These are phyloP conservation scores for Curvularia verruculosa DNA, from an alignment of 2,329 filamentous ascomycete genomes.

Conservation along the genomic window DNA sequence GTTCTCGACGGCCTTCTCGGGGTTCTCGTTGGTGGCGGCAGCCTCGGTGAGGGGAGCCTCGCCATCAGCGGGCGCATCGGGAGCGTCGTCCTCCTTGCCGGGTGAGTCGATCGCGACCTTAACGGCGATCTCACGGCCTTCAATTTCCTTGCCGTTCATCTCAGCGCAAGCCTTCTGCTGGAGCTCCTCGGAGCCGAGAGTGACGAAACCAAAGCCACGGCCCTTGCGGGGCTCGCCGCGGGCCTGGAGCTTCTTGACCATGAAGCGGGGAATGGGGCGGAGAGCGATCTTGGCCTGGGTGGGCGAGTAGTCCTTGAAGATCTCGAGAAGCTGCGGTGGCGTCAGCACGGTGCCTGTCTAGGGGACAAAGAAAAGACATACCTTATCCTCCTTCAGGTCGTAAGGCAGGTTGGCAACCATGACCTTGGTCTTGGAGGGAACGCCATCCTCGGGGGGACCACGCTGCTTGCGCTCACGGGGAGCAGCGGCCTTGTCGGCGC, in stretches of 20 bases:
- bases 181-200: conserved; percentile 89
- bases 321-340: conserved; percentile 81
- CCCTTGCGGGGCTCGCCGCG: conserved; percentile 98
- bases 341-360: conserved; percentile 17
- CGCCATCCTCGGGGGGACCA: conserved; percentile 94
- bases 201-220: conserved; percentile 98
- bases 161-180: conserved; percentile 96
- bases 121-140: conserved; percentile 98
- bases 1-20: conserved; percentile 30
- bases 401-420: conserved; percentile 99
- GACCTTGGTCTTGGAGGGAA: conserved; percentile 98
- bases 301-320: conserved; percentile 91
- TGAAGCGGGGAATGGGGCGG: conserved; percentile 97
- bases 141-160: conserved; percentile 99
- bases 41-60: conserved; percentile 44
- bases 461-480: conserved; percentile 74
- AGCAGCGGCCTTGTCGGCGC: conserved; percentile 55
- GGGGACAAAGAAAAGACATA: conserved; percentile 52
- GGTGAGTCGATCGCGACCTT: conserved; percentile 99
- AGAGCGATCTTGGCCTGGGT: conserved; percentile 98
- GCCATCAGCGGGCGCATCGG: conserved; percentile 53
- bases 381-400: conserved; percentile 96
- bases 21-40: conserved; percentile 26
- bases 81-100: conserved; percentile 90
- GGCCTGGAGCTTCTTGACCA: conserved; percentile 99